Percentiles rank a stretch among this genome's conserved stretches.
These are phyloP conservation scores for Aspergillus piperis DNA, from an alignment of 2,329 filamentous ascomycete species.

Conservation along the genomic window DNA sequence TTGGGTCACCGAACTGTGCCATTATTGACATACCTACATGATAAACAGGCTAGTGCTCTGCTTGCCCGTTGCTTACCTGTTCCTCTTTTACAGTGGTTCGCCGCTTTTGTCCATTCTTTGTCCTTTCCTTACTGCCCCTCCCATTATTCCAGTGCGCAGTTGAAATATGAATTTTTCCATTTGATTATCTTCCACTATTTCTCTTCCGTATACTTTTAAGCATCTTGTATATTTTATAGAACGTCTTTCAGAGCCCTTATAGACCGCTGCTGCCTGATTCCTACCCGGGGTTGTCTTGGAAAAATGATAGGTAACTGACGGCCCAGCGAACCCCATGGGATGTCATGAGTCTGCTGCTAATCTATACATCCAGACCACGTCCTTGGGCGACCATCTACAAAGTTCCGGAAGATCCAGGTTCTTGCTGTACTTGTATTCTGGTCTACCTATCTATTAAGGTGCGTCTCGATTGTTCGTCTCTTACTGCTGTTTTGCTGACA, in stretches of 20 bases:
- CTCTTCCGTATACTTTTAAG: background rate
- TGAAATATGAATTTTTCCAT: background rate
- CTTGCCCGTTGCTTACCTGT: background rate
- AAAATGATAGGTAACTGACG: conserved; percentile 35
- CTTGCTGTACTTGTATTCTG: conserved; percentile 89
- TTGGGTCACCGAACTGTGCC: background rate
- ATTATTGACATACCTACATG: background rate
- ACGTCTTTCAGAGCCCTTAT: background rate
- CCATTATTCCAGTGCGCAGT: background rate
- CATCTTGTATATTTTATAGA: background rate
- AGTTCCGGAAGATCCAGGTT: conserved; percentile 90
- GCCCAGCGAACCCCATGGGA: background rate
- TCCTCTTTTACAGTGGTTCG: background rate
- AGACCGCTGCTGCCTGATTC: background rate
- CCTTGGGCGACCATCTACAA: conserved; percentile 82
- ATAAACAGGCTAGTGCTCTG: background rate
- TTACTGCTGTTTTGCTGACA: background rate
- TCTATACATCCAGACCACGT: conserved; percentile 69
- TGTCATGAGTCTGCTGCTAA: conserved; percentile 6
- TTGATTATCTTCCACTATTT: background rate
- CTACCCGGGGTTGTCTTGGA: background rate
- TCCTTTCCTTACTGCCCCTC: background rate
- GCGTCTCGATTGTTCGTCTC: conserved; percentile 26
- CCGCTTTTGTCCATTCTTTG: background rate
- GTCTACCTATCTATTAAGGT: conserved; percentile 80